Evolutionary conservation across 768 basidiomycete genomes (phyloP).

Genomic region (Trametopsis cervina): DNA sequence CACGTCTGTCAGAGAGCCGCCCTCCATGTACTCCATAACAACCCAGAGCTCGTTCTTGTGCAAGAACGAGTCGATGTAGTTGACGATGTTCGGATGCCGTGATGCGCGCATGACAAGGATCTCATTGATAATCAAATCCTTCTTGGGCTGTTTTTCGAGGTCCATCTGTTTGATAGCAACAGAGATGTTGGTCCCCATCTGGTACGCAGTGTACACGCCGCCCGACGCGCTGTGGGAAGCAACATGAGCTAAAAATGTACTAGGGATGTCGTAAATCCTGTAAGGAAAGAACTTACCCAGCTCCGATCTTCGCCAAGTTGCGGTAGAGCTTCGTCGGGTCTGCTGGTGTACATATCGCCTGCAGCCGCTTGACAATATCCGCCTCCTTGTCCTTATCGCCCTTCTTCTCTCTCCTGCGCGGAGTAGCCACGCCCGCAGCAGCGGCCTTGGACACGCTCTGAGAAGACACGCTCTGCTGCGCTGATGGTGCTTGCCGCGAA

Average conservation of each 20-base stretch:
- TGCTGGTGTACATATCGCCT: constrained; percentile 94
- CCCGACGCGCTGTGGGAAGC: constrained; percentile 70
- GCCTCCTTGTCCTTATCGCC: constrained; percentile 75
- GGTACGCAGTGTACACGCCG: constrained; percentile 97
- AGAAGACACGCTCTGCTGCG: constrained; percentile 56
- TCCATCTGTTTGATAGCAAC: constrained; percentile 99
- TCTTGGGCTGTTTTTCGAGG: constrained; percentile 98
- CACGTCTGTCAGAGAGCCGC: constrained; percentile 90
- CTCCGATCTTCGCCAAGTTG: constrained; percentile 93
- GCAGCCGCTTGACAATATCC: constrained; percentile 86
- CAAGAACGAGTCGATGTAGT: constrained; percentile 97
- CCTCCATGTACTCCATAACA: constrained; percentile 99
- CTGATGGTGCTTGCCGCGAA: constrained; percentile 28
- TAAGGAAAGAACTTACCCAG: constrained; percentile 59
- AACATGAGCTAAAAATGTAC: constrained; percentile 2
- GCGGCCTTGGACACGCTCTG: constrained; percentile 58
- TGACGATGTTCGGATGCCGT: constrained; percentile 98
- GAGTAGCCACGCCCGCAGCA: constrained; percentile 65
- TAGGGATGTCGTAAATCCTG: no score
- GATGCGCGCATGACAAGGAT: constrained; percentile 98
- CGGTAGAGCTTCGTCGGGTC: constrained; percentile 94
- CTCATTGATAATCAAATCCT: constrained; percentile 99
- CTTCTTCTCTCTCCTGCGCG: constrained; percentile 83
- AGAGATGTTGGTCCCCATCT: constrained; percentile 87
- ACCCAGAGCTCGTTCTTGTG: constrained; percentile 99